phyloP scores from a whole-genome alignment of 1,139 yeast genomes.

The Pichia terricola region DNA sequence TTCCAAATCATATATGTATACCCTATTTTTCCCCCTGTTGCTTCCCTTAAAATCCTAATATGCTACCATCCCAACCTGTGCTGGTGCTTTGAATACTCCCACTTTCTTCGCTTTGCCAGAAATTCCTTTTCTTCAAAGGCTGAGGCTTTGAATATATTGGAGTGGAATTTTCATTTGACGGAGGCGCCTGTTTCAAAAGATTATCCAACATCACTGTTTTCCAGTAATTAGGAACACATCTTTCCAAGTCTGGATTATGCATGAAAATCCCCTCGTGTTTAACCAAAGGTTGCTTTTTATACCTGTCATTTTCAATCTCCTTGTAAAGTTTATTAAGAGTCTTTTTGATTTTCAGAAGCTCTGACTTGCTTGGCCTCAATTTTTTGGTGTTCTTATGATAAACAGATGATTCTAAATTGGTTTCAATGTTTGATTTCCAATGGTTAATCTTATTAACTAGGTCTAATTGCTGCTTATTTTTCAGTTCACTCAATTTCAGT shows the following conservation, averaged over 20 bases:
- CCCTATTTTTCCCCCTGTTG: too few species aligned
- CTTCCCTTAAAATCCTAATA: constrained; percentile 14
- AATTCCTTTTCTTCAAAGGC: constrained; percentile 8
- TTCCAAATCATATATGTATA: too few species aligned
- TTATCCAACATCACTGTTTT: constrained; percentile 19
- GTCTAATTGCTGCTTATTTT: constrained; percentile 3
- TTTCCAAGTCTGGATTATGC: constrained; percentile 23
- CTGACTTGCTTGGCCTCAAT: constrained; percentile 1
- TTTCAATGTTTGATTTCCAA: constrained; percentile 4
- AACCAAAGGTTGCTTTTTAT: not conserved
- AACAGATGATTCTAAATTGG: too few species aligned
- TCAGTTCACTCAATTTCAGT: not conserved
- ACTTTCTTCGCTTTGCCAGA: constrained; percentile 20
- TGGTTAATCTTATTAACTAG: constrained; percentile 7
- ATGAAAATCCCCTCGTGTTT: constrained; percentile 15
- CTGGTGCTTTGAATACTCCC: constrained; percentile 19
- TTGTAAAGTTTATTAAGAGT: constrained; percentile 1
- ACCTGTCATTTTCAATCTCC: constrained; percentile 4
- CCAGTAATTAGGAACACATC: constrained; percentile 21
- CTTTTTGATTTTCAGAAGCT: not conserved
- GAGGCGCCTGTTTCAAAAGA: constrained; percentile 7
- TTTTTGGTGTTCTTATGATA: not conserved
- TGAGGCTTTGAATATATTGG: not conserved
- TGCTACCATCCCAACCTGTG: constrained; percentile 17
- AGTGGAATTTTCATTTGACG: constrained; percentile 1